A percentile compares a stretch with the other conserved stretches of the same genome.
These are phyloP conservation scores for Cladophialophora yegresii DNA, from an alignment of 2,329 filamentous ascomycete genomes.

Conservation along the genomic window DNA sequence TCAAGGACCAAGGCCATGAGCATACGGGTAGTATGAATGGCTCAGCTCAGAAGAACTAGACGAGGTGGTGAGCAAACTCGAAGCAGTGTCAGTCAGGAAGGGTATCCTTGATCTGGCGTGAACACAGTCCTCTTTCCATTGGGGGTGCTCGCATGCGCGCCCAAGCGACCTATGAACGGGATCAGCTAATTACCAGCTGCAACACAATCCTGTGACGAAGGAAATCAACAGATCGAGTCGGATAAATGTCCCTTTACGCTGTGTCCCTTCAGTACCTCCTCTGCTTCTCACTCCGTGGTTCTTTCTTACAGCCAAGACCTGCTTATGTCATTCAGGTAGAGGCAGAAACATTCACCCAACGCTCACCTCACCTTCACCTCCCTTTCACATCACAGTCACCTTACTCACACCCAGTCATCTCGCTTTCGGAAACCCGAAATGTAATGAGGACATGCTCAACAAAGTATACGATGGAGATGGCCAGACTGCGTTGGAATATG, in stretches of 20 bases:
- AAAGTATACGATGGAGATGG: not conserved
- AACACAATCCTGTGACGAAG: not conserved
- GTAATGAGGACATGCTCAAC: not conserved
- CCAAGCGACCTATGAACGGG: not conserved
- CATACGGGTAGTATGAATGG: not conserved
- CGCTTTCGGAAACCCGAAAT: not conserved
- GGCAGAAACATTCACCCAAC: not conserved
- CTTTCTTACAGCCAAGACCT: not conserved
- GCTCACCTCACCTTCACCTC: not conserved
- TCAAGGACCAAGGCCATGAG: slow-evolving; percentile 10
- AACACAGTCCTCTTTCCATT: not conserved
- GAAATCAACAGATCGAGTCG: not conserved
- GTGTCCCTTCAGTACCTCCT: too few relatives aligned
- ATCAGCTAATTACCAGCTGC: not conserved
- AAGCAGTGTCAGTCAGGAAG: not conserved
- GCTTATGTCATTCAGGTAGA: not conserved
- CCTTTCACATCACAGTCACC: not conserved
- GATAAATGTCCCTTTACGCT: not conserved
- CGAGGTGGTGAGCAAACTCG: not conserved
- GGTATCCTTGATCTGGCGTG: not conserved
- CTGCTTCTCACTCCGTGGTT: not conserved
- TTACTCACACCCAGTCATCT: not conserved
- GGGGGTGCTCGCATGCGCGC: not conserved
- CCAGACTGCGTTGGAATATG: not conserved
- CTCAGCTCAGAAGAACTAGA: not conserved